A percentile compares a stretch with the other conserved stretches of the same genome.
phyloP scores from a whole-genome alignment of 192 early-diverging fungal species.

The Umbelopsis sp. region DNA sequence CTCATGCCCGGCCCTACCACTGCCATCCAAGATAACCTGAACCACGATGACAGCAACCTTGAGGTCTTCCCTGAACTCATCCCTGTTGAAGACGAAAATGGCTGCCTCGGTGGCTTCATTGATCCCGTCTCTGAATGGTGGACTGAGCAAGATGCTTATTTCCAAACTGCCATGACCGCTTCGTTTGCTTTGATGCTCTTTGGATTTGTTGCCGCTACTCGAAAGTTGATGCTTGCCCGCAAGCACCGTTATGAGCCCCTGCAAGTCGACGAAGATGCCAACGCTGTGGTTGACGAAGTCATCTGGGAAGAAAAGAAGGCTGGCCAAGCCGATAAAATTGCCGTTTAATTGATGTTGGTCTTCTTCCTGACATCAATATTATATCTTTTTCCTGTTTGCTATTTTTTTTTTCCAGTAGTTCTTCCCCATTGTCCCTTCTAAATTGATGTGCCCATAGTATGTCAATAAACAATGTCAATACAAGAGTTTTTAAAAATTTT shows the following conservation, averaged over 20 bases:
- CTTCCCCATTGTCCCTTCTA: no score
- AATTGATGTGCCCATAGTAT: no score
- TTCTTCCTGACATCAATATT: no score
- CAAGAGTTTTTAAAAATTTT: no score
- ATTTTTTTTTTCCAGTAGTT: no score
- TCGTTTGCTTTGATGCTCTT: slow-evolving; percentile 31
- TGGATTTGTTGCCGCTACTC: slow-evolving; percentile 27
- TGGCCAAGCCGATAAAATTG: slow-evolving; percentile 18
- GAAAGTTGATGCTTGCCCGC: slow-evolving; percentile 23
- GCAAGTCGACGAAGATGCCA: background rate
- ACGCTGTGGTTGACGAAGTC: slow-evolving; percentile 14
- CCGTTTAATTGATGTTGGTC: background rate
- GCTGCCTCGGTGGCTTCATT: slow-evolving; percentile 18
- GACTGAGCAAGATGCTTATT: slow-evolving; percentile 26
- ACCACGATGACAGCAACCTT: background rate
- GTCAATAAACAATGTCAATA: no score
- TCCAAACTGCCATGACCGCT: slow-evolving; percentile 29
- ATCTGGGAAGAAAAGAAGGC: slow-evolving; percentile 23
- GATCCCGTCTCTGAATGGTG: slow-evolving; percentile 37
- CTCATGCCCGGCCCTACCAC: slow-evolving; percentile 28
- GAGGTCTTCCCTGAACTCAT: background rate
- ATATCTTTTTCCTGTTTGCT: no score
- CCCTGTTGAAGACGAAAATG: background rate
- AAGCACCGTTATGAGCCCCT: slow-evolving; percentile 2
- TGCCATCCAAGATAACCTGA: background rate